Conservation (phyloP, 495 filamentous ascomycete genomes). For the Trypethelium eluteriae region DNA sequence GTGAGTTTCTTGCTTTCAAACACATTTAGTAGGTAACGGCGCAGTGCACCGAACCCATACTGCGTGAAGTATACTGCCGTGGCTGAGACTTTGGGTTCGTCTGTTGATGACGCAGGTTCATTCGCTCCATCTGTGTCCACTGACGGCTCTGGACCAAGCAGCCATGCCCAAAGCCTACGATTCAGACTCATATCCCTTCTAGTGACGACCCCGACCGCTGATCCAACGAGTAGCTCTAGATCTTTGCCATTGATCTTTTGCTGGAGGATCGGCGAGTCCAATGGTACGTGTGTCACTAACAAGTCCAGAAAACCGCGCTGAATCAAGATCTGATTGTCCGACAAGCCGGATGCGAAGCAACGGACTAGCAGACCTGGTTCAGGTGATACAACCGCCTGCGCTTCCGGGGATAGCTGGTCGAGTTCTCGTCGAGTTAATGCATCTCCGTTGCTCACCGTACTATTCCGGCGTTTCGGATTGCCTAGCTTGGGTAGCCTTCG, state of each 20-base stretch:
- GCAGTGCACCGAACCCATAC: constrained; percentile 66
- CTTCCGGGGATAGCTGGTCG: constrained; percentile 36
- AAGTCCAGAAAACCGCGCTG: constrained; percentile 92
- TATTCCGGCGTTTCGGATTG: not conserved
- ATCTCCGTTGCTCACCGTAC: not conserved
- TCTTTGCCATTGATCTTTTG: constrained; percentile 61
- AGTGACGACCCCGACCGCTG: constrained; percentile 75
- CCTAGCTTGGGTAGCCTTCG: constrained; percentile 72
- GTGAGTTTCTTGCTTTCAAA: constrained; percentile 49
- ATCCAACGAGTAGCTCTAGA: constrained; percentile 68
- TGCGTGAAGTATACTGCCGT: constrained; percentile 66
- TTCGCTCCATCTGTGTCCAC: constrained; percentile 41
- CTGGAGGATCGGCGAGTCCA: constrained; percentile 80
- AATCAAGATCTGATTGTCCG: constrained; percentile 81
- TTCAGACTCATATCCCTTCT: constrained; percentile 96
- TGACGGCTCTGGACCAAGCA: constrained; percentile 71
- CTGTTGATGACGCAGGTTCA: constrained; percentile 30
- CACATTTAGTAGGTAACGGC: constrained; percentile 67
- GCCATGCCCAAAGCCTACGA: constrained; percentile 90
- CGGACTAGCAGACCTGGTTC: constrained; percentile 86
- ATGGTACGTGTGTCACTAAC: constrained; percentile 79
- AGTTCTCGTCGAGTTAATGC: not conserved
- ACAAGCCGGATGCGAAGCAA: constrained; percentile 83
- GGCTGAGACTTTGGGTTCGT: constrained; percentile 33
- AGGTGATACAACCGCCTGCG: constrained; percentile 71